phyloP scores from a whole-genome alignment of 805 yeast genomes.

The Tetrapisispora iriomotensis region DNA sequence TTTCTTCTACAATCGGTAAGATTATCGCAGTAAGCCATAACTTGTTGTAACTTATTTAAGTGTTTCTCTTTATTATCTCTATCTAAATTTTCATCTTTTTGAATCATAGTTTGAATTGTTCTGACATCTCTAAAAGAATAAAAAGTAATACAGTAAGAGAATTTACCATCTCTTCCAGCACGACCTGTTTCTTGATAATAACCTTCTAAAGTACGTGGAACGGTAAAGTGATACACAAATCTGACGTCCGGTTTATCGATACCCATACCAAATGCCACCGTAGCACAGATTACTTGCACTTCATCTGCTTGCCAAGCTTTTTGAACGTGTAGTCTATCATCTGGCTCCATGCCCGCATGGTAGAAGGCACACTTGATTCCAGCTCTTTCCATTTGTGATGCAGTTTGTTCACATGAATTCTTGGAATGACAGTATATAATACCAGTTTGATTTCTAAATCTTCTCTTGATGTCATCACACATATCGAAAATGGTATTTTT shows the following conservation, averaged over 20 bases:
- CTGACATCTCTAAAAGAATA: slow-evolving; percentile 76
- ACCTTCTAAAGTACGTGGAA: slow-evolving; percentile 89
- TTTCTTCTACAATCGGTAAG: slow-evolving; percentile 80
- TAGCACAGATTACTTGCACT: slow-evolving; percentile 82
- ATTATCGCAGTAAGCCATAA: slow-evolving; percentile 86
- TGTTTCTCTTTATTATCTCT: slow-evolving; percentile 64
- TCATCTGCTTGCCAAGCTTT: slow-evolving; percentile 67
- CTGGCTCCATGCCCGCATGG: slow-evolving; percentile 91
- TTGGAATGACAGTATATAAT: slow-evolving; percentile 91
- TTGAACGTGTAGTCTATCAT: slow-evolving; percentile 66
- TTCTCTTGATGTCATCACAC: slow-evolving; percentile 40
- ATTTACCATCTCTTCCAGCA: slow-evolving; percentile 92
- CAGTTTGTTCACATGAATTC: slow-evolving; percentile 72
- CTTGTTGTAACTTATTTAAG: slow-evolving; percentile 65
- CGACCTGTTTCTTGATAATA: slow-evolving; percentile 98
- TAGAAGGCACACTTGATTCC: slow-evolving; percentile 70
- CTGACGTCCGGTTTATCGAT: slow-evolving; percentile 95
- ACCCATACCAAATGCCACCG: slow-evolving; percentile 99
- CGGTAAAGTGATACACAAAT: slow-evolving; percentile 76
- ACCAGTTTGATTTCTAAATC: slow-evolving; percentile 57
- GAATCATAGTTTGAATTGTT: slow-evolving; percentile 64
- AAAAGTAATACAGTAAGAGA: slow-evolving; percentile 73
- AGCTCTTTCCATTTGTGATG: slow-evolving; percentile 44
- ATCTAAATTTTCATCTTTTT: slow-evolving; percentile 60
- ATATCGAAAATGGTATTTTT: slow-evolving; percentile 48